Conservation (phyloP, 345 rosid species). For the Murraya paniculata region DNA sequence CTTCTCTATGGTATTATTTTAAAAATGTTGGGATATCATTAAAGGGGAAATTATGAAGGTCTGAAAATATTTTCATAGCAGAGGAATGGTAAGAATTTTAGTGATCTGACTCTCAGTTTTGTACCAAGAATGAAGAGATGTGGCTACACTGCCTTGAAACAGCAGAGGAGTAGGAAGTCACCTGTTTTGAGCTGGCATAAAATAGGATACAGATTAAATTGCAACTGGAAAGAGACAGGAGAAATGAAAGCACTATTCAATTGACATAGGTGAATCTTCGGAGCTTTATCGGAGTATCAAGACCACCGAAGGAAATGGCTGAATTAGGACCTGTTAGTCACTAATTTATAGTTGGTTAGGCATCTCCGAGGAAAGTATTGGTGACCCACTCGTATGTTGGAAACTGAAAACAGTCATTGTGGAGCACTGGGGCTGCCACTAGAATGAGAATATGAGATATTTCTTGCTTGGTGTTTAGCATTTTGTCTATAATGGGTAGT, state of each 20-base stretch:
- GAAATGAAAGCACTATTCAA: not conserved
- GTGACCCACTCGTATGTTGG: constrained; percentile 4
- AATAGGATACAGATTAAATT: not conserved
- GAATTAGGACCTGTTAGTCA: not conserved
- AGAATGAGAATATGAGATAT: not conserved
- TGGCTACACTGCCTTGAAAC: not conserved
- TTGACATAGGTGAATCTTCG: not conserved
- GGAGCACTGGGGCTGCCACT: not conserved
- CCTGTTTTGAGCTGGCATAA: not conserved
- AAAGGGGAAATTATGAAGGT: not conserved
- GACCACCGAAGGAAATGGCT: not conserved
- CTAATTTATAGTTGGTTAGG: not conserved
- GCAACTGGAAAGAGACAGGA: not conserved
- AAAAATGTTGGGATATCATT: not conserved
- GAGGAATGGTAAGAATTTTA: not conserved
- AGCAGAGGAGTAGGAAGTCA: not conserved
- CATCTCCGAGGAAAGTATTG: not conserved
- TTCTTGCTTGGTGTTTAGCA: not conserved
- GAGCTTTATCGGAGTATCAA: not conserved
- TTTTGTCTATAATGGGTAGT: not conserved
- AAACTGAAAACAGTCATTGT: not conserved
- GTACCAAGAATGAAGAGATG: not conserved
- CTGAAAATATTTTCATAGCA: not conserved
- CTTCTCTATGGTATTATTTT: not conserved
- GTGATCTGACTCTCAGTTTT: not conserved